Percentiles rank a stretch among this genome's conserved stretches.
Evolutionary conservation across 1,139 yeast genomes (phyloP).

Genomic region (Hemisphaericaspora lyxosophila): DNA sequence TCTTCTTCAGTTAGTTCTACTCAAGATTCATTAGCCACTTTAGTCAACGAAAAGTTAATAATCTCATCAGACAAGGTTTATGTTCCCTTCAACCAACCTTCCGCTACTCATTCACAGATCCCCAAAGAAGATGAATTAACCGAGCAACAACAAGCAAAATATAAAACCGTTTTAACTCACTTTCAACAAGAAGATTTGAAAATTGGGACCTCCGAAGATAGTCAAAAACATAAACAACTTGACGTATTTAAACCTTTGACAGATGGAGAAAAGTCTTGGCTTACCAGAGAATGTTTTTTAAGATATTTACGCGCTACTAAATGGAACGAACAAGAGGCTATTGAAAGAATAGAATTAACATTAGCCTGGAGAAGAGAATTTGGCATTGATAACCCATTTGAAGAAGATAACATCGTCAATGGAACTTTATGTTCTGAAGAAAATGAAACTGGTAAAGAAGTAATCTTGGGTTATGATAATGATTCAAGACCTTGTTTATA

Average conservation of each 20-base stretch:
- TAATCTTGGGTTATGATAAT: conserved; percentile 47
- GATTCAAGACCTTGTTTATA: conserved; percentile 50
- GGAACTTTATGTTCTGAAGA: conserved; percentile 34
- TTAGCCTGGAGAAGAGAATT: conserved; percentile 51
- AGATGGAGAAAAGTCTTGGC: conserved; percentile 42
- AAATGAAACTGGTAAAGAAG: conserved; percentile 49
- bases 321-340: conserved; percentile 42
- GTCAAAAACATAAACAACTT: conserved; percentile 27
- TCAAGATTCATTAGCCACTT: background rate
- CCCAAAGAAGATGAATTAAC: conserved; percentile 54
- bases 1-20: background rate
- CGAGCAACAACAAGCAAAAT: conserved; percentile 57
- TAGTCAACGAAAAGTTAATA: conserved; percentile 4
- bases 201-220: conserved; percentile 43
- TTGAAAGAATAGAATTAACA: conserved; percentile 42
- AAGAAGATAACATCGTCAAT: conserved; percentile 35
- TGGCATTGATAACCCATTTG: conserved; percentile 35
- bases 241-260: conserved; percentile 21
- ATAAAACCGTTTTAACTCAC: conserved; percentile 55
- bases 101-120: conserved; percentile 40
- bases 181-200: conserved; percentile 49
- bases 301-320: conserved; percentile 49
- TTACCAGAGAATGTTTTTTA: conserved; percentile 49
- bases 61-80: conserved; percentile 14
- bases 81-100: conserved; percentile 55